phyloP scores from a whole-genome alignment of 139 green algal genomes.

The Auxenochlorella protothecoides region DNA sequence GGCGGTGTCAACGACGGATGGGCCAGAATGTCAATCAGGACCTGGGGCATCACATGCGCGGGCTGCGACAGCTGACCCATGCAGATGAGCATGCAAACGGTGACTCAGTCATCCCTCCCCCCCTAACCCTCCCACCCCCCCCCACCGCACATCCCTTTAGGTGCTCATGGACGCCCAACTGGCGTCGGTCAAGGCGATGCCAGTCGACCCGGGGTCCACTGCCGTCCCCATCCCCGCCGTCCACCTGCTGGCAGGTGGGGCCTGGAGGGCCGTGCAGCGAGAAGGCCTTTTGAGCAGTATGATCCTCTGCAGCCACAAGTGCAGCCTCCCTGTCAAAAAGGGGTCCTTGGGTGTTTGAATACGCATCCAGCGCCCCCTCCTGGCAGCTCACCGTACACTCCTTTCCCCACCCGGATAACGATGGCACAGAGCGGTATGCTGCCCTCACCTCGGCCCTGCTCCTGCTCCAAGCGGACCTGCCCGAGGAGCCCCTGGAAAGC shows the following conservation, averaged over 20 bases:
- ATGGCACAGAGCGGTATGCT: slow-evolving; percentile 49
- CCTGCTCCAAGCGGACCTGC: slow-evolving; percentile 60
- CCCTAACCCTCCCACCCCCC: slow-evolving; percentile 1
- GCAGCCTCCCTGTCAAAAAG: background rate
- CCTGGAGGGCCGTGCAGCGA: background rate
- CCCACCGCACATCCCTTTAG: slow-evolving; percentile 18
- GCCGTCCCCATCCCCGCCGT: slow-evolving; percentile 5
- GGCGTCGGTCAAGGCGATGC: slow-evolving; percentile 36
- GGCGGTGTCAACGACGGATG: too few relatives aligned
- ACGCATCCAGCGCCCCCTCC: background rate
- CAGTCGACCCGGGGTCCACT: background rate
- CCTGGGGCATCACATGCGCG: too few relatives aligned
- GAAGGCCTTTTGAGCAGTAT: too few relatives aligned
- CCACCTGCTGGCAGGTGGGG: slow-evolving; percentile 4
- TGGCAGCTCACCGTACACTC: background rate
- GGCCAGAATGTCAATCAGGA: too few relatives aligned
- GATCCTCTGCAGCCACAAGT: background rate
- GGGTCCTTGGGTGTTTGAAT: background rate
- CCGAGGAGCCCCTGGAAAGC: slow-evolving; percentile 47
- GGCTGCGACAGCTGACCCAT: too few relatives aligned
- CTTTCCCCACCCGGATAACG: too few relatives aligned
- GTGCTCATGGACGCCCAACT: slow-evolving; percentile 69
- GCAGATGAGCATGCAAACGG: too few relatives aligned
- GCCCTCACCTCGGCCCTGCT: slow-evolving; percentile 70
- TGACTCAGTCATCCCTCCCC: background rate